Percentiles rank a stretch among this genome's conserved stretches.
phyloP scores from a whole-genome alignment of 2,329 filamentous ascomycete species.

The Ilyonectria sp. region DNA sequence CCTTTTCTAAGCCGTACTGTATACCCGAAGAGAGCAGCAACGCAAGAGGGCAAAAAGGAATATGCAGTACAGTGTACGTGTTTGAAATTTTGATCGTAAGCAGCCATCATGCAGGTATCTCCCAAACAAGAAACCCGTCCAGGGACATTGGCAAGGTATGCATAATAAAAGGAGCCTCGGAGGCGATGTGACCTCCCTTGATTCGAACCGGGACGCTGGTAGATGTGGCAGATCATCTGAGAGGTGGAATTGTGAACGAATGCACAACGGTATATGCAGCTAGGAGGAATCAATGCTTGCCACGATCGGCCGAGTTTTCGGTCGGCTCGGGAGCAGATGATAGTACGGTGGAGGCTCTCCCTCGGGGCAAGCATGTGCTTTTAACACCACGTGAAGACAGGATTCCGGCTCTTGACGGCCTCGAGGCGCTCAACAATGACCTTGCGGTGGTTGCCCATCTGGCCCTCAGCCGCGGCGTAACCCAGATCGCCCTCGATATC shows the following conservation, averaged over 20 bases:
- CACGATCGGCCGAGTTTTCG: constrained; percentile 6
- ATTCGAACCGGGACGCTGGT: not conserved
- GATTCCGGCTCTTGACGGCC: constrained; percentile 94
- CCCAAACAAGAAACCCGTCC: constrained; percentile 33
- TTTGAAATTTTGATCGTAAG: constrained; percentile 22
- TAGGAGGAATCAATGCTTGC: not conserved
- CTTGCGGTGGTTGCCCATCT: constrained; percentile 91
- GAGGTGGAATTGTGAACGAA: not conserved
- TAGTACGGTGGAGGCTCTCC: constrained; percentile 14
- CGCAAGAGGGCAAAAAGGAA: constrained; percentile 10
- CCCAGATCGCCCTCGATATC: constrained; percentile 93
- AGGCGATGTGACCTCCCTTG: constrained; percentile 30
- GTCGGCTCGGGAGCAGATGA: constrained; percentile 5
- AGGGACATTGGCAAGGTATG: constrained; percentile 20
- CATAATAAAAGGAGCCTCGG: constrained; percentile 16
- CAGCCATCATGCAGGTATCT: constrained; percentile 37
- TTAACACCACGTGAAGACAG: constrained; percentile 98
- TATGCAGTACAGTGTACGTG: constrained; percentile 15
- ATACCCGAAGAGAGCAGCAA: not conserved
- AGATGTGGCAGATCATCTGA: not conserved
- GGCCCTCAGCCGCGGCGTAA: constrained; percentile 92
- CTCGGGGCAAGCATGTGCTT: constrained; percentile 19
- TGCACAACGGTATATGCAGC: not conserved
- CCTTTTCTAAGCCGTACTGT: constrained; percentile 5
- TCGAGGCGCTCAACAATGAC: constrained; percentile 98